Evolutionary conservation across 345 rosid species (phyloP), one percentile per base, ranked within the genome.

Genomic region (Syzygium grande): DNA sequence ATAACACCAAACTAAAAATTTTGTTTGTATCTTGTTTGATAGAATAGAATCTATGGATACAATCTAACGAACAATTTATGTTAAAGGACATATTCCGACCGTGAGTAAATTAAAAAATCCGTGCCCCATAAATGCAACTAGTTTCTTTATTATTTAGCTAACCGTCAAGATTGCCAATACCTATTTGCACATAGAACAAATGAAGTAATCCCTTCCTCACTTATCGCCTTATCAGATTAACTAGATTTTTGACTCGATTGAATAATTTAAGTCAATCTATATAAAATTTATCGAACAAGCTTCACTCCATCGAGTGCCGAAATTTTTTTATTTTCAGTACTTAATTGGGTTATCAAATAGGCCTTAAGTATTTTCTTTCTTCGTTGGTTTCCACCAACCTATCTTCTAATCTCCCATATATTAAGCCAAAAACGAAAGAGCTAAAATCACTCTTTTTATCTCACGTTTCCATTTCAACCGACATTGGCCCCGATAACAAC

Each of bases 61-160:
- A 0, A 8, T 7, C 4, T 7, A 15, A 29, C 1, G 2, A 63
- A 16, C 9, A 30, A 65, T 8, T 30, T 29, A 65, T 16, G 7
- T 30, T 17, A 11, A 15, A 68, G 8, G 34, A 17, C 46, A 34
- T 2, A 68, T 68, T 68, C 5, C 9, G 7, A 68, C 17, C 34
- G 17, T 34, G 3, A 25, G 34, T 9, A 17, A 4, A 68, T 34
- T 0, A 68, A 34, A 9, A 65, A 30, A 7, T 16, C 11, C 2
- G 16, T 1, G 2, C 22, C 2, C 56, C 22, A 0, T 16, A 9
- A 22, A 63, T 29, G 1, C 41, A 0, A 27, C 41, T 63, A 29
- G 10, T 29, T 63, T 63, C 22, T 63, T 34, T 29, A 29, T 15
- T 38, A 0, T 14, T 63, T 13, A 15, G 21, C 13, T 43, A 43